Percentiles rank a stretch among this genome's conserved stretches.
Conservation (phyloP, 2,329 filamentous ascomycete genomes). For the Penicillium sp. region DNA sequence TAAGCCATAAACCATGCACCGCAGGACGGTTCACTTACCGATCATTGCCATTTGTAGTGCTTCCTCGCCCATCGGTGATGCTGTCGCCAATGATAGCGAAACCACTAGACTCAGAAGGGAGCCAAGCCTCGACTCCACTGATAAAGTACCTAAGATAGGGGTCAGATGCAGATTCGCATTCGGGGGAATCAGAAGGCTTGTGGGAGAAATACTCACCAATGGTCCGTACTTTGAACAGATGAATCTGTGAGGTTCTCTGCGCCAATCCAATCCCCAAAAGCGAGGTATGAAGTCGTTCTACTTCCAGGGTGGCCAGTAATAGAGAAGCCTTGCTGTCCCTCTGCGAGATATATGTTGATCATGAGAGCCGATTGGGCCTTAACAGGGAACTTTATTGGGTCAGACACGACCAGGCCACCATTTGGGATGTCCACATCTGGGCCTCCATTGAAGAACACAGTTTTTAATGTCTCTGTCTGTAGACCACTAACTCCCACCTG, state of each 20-base stretch:
- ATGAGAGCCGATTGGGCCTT: slow-evolving; percentile 55
- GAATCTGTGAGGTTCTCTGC: slow-evolving; percentile 48
- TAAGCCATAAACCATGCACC: neutral
- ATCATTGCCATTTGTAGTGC: slow-evolving; percentile 60
- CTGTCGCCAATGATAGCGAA: slow-evolving; percentile 62
- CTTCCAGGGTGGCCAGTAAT: slow-evolving; percentile 67
- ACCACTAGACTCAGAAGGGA: slow-evolving; percentile 45
- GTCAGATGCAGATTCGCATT: slow-evolving; percentile 15
- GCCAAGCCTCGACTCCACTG: slow-evolving; percentile 57
- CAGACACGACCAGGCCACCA: slow-evolving; percentile 60
- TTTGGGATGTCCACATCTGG: slow-evolving; percentile 53
- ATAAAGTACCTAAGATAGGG: slow-evolving; percentile 57
- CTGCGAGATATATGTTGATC: slow-evolving; percentile 58
- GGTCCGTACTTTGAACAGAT: slow-evolving; percentile 39
- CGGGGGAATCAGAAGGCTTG: no score
- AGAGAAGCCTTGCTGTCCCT: slow-evolving; percentile 56
- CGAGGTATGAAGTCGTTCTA: slow-evolving; percentile 62
- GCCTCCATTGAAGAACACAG: slow-evolving; percentile 60
- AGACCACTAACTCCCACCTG: slow-evolving; percentile 54
- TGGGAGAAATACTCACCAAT: slow-evolving; percentile 38
- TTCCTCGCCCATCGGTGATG: slow-evolving; percentile 65
- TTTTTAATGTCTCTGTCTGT: slow-evolving; percentile 52
- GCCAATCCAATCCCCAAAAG: slow-evolving; percentile 57
- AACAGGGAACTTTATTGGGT: slow-evolving; percentile 59
- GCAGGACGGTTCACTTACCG: slow-evolving; percentile 30